Percentiles rank a stretch among this genome's conserved stretches.
phyloP scores from a whole-genome alignment of 345 rosid genomes.

The Ceriops zippeliana region DNA sequence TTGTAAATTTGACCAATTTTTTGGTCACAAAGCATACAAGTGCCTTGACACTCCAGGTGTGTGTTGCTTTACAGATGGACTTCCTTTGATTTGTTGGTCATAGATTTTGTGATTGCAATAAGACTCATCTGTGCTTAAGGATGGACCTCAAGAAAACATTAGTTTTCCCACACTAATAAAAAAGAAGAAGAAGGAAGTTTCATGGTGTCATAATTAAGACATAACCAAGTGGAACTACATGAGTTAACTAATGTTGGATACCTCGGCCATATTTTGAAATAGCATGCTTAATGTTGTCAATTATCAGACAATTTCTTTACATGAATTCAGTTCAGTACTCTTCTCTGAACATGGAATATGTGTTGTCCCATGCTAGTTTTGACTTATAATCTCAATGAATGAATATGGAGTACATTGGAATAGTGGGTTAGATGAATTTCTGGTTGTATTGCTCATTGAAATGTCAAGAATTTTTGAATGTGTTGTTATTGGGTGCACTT shows the following conservation, averaged over 20 bases:
- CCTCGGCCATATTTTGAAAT: no score
- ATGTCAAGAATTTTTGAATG: no score
- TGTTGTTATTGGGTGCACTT: no score
- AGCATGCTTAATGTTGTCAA: no score
- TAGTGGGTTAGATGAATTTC: not conserved
- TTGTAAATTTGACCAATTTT: conserved; percentile 94
- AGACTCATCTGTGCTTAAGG: not conserved
- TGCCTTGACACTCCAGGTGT: conserved; percentile 95
- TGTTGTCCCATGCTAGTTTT: not conserved
- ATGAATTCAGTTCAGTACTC: not conserved
- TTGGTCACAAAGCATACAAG: conserved; percentile 99
- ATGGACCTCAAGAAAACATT: not conserved
- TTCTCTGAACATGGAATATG: not conserved
- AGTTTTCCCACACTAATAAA: not conserved
- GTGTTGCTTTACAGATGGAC: conserved; percentile 2
- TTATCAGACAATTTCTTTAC: no score
- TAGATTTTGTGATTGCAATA: not conserved
- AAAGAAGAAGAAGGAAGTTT: not conserved
- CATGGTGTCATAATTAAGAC: not conserved
- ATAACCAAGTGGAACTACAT: not conserved
- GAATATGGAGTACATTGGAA: not conserved
- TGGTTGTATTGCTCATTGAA: not conserved
- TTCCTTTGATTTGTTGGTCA: not conserved
- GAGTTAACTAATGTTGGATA: not conserved
- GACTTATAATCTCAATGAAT: not conserved